These are phyloP conservation scores for Eimeria zaria DNA, from an alignment of 169 alveolate genomes.

Conservation along the genomic window DNA sequence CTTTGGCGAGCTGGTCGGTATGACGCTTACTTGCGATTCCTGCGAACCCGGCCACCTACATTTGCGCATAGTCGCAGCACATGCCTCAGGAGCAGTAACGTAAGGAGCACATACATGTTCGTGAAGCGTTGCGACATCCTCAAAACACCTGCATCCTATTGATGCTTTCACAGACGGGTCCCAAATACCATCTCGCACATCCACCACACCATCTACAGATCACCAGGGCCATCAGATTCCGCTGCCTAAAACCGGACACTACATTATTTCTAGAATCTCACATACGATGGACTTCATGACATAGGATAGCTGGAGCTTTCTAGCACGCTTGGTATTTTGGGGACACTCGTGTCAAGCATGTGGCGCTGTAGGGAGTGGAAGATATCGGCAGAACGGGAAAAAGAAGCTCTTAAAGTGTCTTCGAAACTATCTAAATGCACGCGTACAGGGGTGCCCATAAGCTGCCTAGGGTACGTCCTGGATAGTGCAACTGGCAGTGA, in stretches of 20 bases:
- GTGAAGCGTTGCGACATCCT: not conserved
- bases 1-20: conserved; percentile 47
- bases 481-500: not conserved
- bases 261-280: not conserved
- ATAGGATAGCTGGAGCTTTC: not conserved
- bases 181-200: not conserved
- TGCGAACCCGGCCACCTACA: not conserved
- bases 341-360: not conserved
- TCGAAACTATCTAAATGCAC: not conserved
- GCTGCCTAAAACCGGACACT: not conserved
- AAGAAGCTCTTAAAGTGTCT: not conserved
- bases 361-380: conserved; percentile 43
- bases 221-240: not conserved
- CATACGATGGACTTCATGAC: not conserved
- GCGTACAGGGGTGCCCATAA: conserved; percentile 6
- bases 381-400: not conserved
- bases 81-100: conserved; percentile 39
- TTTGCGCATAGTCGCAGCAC: conserved; percentile 12
- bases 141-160: not conserved
- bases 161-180: not conserved
- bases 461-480: conserved; percentile 36
- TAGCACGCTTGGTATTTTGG: not conserved
- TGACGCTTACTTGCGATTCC: conserved; percentile 19
- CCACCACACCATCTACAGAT: not conserved
- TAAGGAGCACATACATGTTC: conserved; percentile 10